Evolutionary conservation across 2,329 filamentous ascomycete genomes (phyloP).

Genomic region (Diplocarpon rosae): DNA sequence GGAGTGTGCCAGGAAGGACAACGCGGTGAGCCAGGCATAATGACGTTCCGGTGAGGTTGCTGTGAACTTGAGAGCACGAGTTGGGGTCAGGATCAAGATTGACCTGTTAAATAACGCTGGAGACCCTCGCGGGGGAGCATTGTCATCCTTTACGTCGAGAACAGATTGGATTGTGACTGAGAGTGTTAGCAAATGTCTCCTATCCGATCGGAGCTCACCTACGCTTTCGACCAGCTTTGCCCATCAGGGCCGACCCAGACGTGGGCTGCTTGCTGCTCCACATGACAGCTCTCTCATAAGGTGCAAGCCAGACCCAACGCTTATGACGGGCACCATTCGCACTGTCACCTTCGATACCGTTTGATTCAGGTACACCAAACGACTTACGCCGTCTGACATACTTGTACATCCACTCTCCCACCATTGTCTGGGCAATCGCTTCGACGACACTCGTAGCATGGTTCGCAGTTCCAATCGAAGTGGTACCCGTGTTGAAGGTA

Average conservation of each 20-base stretch:
- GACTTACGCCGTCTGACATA: conserved; percentile 82
- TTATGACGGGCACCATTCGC: conserved; percentile 67
- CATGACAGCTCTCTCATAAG: conserved; percentile 89
- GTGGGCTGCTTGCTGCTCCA: conserved; percentile 98
- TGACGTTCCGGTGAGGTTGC: conserved; percentile 74
- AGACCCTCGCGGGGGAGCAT: conserved; percentile 64
- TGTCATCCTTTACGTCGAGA: conserved; percentile 91
- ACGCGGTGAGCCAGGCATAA: conserved; percentile 85
- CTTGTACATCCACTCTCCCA: conserved; percentile 95
- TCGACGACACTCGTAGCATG: conserved; percentile 79
- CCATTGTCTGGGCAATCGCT: conserved; percentile 96
- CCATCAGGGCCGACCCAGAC: conserved; percentile 75
- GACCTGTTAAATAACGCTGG: conserved; percentile 71
- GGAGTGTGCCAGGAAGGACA: conserved; percentile 91
- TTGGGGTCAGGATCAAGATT: conserved; percentile 86
- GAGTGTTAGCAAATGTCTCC: conserved; percentile 23
- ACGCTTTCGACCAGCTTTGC: conserved; percentile 92
- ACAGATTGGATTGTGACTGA: conserved; percentile 91
- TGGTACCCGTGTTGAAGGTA: conserved; percentile 31
- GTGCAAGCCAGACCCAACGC: conserved; percentile 96
- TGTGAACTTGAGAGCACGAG: conserved; percentile 91
- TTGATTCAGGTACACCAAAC: conserved; percentile 66
- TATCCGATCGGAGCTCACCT: conserved; percentile 35
- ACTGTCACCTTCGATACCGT: conserved; percentile 57
- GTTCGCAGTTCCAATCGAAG: conserved; percentile 39